phyloP scores from a whole-genome alignment of 495 filamentous ascomycete species.

The Copromyces sp. region DNA sequence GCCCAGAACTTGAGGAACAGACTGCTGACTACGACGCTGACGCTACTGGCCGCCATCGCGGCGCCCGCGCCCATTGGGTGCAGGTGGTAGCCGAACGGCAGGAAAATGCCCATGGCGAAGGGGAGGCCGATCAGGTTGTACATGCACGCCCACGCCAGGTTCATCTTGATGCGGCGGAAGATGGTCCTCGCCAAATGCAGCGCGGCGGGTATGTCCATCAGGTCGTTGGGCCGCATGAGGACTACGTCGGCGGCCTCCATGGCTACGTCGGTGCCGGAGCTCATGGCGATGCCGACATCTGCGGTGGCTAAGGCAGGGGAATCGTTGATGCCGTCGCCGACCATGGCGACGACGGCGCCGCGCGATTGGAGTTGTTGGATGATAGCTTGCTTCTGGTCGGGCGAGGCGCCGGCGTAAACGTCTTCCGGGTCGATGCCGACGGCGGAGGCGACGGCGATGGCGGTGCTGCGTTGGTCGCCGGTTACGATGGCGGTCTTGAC shows the following conservation, averaged over 20 bases:
- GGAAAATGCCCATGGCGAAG: slow-evolving; percentile 91
- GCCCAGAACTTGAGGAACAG: slow-evolving; percentile 81
- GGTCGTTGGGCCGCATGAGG: slow-evolving; percentile 83
- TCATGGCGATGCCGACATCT: slow-evolving; percentile 84
- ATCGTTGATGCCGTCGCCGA: slow-evolving; percentile 98
- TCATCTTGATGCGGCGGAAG: slow-evolving; percentile 87
- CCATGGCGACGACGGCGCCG: slow-evolving; percentile 84
- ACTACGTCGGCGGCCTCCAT: slow-evolving; percentile 97
- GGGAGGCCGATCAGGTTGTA: slow-evolving; percentile 92
- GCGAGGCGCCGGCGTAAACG: slow-evolving; percentile 74
- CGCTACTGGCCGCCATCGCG: slow-evolving; percentile 86
- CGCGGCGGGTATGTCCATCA: slow-evolving; percentile 82
- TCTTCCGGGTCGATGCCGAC: slow-evolving; percentile 69
- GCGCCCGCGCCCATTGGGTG: slow-evolving; percentile 92
- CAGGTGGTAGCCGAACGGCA: slow-evolving; percentile 77
- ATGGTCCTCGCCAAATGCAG: slow-evolving; percentile 75
- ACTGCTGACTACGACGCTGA: slow-evolving; percentile 80
- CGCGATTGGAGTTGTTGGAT: slow-evolving; percentile 60
- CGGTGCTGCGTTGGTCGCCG: slow-evolving; percentile 77
- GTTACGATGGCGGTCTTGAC: slow-evolving; percentile 87
- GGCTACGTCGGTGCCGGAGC: slow-evolving; percentile 89
- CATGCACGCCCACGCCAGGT: slow-evolving; percentile 80
- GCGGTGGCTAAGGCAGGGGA: slow-evolving; percentile 91
- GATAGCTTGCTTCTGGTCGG: slow-evolving; percentile 79
- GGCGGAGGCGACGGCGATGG: slow-evolving; percentile 66